A percentile compares a stretch with the other conserved stretches of the same genome.
phyloP scores from a whole-genome alignment of 2,329 filamentous ascomycete species.

The Rugonectria rugulosa region DNA sequence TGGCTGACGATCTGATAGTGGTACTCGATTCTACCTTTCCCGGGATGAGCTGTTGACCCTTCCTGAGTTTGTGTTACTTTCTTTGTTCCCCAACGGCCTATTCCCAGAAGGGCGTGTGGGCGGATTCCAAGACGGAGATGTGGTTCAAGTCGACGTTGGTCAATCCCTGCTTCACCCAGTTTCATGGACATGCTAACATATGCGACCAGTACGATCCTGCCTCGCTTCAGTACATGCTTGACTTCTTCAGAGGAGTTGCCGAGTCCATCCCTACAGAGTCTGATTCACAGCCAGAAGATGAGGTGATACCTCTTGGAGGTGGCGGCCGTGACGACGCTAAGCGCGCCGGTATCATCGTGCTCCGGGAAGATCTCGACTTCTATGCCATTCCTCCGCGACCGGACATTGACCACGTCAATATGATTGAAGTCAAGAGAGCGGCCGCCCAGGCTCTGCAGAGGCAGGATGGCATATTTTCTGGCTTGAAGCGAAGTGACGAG shows the following conservation, averaged over 20 bases:
- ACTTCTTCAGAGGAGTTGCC: constrained; percentile 95
- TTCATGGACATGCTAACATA: constrained; percentile 15
- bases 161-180: neutral
- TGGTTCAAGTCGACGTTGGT: constrained; percentile 97
- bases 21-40: constrained; percentile 91
- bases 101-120: constrained; percentile 97
- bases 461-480: constrained; percentile 96
- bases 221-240: constrained; percentile 98
- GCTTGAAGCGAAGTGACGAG: constrained; percentile 93
- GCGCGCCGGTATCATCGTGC: constrained; percentile 96
- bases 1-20: constrained; percentile 62
- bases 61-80: constrained; percentile 95
- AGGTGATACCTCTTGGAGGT: constrained; percentile 71
- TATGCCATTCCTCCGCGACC: constrained; percentile 90
- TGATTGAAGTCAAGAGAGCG: constrained; percentile 95
- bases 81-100: constrained; percentile 97
- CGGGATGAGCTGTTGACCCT: constrained; percentile 94
- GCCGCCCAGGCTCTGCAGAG: constrained; percentile 85
- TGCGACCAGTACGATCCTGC: constrained; percentile 87
- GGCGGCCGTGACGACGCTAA: constrained; percentile 77
- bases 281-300: constrained; percentile 65
- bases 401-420: constrained; percentile 85
- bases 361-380: constrained; percentile 96
- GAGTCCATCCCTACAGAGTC: constrained; percentile 88
- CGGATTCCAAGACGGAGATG: constrained; percentile 89